A percentile compares a stretch with the other conserved stretches of the same genome.
phyloP scores from a whole-genome alignment of 2,329 filamentous ascomycete genomes.

The Beauveria asiatica region DNA sequence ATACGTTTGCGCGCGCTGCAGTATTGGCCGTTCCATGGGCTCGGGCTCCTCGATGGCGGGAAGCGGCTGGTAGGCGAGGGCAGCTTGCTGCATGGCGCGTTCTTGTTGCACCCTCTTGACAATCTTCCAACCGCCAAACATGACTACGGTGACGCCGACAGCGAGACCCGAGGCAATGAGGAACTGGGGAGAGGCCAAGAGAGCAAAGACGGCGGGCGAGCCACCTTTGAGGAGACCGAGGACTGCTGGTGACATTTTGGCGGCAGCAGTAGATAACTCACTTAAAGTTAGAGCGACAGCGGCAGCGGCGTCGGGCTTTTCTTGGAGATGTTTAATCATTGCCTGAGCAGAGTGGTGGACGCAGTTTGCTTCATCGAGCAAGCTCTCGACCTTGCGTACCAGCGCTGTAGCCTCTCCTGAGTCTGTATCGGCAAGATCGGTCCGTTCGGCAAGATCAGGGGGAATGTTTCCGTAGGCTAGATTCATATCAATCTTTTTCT shows the following conservation, averaged over 20 bases:
- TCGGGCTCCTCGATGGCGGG: slow-evolving; percentile 13
- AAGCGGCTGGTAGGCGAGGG: slow-evolving; percentile 20
- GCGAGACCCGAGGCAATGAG: slow-evolving; percentile 84
- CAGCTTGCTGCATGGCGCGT: slow-evolving; percentile 22
- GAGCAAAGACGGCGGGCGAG: slow-evolving; percentile 76
- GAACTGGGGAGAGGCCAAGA: slow-evolving; percentile 87
- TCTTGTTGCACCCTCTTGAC: slow-evolving; percentile 68
- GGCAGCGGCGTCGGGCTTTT: slow-evolving; percentile 75
- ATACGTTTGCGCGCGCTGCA: slow-evolving; percentile 21
- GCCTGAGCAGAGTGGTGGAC: slow-evolving; percentile 73
- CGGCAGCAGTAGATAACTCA: slow-evolving; percentile 74
- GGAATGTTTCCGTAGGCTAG: slow-evolving; percentile 82
- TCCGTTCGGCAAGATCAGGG: slow-evolving; percentile 49
- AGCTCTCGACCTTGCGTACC: slow-evolving; percentile 63
- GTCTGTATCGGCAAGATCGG: slow-evolving; percentile 40
- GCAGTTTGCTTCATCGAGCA: slow-evolving; percentile 83
- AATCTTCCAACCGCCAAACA: slow-evolving; percentile 95
- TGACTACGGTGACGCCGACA: slow-evolving; percentile 88
- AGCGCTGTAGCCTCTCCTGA: slow-evolving; percentile 44
- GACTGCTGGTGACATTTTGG: slow-evolving; percentile 77
- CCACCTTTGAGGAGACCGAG: slow-evolving; percentile 67
- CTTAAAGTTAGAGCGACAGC: slow-evolving; percentile 88
- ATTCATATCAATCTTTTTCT: slow-evolving; percentile 73
- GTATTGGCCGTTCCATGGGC: slow-evolving; percentile 5
- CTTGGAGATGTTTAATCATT: slow-evolving; percentile 69